Conservation (phyloP, 768 basidiomycete genomes). For the Termitomyces sp. region DNA sequence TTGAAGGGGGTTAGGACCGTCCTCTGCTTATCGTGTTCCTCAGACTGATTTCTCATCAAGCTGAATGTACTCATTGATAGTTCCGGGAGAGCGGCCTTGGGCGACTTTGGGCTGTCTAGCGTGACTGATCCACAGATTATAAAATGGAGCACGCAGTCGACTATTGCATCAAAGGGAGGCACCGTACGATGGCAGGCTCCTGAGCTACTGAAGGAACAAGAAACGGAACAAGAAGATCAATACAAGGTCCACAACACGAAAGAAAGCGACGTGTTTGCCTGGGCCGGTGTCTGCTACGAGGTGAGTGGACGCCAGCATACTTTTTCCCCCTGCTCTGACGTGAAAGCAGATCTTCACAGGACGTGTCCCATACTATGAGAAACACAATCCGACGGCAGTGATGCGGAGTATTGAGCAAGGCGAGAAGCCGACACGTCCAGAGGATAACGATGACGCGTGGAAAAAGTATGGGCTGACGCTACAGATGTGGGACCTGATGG, state of each 20-base stretch:
- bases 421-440: background rate
- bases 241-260: background rate
- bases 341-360: background rate
- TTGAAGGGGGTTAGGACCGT: background rate
- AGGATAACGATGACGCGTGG: background rate
- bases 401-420: background rate
- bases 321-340: background rate
- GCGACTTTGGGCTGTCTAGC: background rate
- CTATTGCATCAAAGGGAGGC: background rate
- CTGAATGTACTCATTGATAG: background rate
- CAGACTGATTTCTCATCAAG: background rate
- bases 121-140: background rate
- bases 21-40: background rate
- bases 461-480: background rate
- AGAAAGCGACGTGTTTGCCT: conserved; percentile 3
- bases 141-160: background rate
- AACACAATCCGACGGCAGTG: background rate
- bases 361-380: background rate
- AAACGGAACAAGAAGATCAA: background rate
- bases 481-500: background rate
- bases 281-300: conserved; percentile 1
- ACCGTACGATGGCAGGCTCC: conserved; percentile 4
- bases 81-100: background rate
- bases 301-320: background rate
- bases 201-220: background rate